Evolutionary conservation across 1,284 basidiomycete genomes (phyloP).

Genomic region (Pascua guehoae): DNA sequence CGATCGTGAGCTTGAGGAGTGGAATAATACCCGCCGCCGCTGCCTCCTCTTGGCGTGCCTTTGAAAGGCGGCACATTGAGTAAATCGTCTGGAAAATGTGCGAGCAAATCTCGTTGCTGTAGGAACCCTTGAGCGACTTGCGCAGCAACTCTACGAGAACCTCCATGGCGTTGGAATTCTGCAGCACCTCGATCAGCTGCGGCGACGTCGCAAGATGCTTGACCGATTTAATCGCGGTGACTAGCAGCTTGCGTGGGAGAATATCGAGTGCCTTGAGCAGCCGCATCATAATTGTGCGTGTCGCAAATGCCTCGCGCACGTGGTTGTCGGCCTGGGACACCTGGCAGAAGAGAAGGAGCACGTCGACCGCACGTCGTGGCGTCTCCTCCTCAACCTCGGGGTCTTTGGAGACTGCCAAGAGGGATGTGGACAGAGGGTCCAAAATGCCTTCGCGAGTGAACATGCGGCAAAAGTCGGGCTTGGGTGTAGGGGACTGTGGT

Average conservation of each 20-base stretch:
- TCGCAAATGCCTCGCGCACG: constrained; percentile 84
- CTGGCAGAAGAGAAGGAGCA: constrained; percentile 88
- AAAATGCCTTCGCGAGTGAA: constrained; percentile 92
- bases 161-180: constrained; percentile 93
- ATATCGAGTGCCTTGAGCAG: constrained; percentile 76
- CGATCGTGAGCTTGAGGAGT: constrained; percentile 78
- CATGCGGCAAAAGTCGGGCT: constrained; percentile 98
- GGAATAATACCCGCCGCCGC: constrained; percentile 92
- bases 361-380: constrained; percentile 83
- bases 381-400: constrained; percentile 67
- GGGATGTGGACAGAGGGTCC: constrained; percentile 83
- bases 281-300: constrained; percentile 79
- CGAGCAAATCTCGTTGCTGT: constrained; percentile 79
- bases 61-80: constrained; percentile 90
- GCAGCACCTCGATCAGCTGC: constrained; percentile 81
- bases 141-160: constrained; percentile 79
- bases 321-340: constrained; percentile 90
- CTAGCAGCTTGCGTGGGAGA: constrained; percentile 76
- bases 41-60: constrained; percentile 90
- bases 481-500: constrained; percentile 77
- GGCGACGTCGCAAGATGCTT: constrained; percentile 94
- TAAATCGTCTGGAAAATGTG: constrained; percentile 88
- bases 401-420: constrained; percentile 78
- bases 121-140: constrained; percentile 70
- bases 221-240: constrained; percentile 86